Evolutionary conservation across 2,329 filamentous ascomycete genomes (phyloP).

Genomic region (Grosmannia huntii): DNA sequence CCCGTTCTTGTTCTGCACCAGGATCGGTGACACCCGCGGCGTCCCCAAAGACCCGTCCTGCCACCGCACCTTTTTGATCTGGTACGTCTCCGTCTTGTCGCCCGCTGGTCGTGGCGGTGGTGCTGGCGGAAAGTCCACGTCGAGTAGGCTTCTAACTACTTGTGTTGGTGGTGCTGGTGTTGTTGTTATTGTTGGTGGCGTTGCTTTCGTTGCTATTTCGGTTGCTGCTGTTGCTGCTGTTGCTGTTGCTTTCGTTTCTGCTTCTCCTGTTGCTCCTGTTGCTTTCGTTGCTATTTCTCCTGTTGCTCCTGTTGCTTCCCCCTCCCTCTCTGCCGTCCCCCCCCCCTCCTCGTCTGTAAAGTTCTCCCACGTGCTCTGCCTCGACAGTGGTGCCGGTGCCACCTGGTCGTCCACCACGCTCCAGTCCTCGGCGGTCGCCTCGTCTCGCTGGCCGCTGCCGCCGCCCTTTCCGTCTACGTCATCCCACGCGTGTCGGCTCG

Average conservation of each 20-base stretch:
- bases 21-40: conserved; percentile 71
- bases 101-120: conserved; percentile 27
- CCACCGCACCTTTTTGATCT: conserved; percentile 87
- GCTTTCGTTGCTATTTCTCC: too few relatives aligned
- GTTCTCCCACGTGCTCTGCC: conserved; percentile 26
- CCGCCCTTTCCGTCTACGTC: conserved; percentile 21
- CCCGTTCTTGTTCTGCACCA: conserved; percentile 88
- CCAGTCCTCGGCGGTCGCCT: conserved; percentile 30
- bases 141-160: conserved; percentile 10
- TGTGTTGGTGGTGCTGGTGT: background rate
- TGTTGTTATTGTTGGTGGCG: too few relatives aligned
- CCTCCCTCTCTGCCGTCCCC: too few relatives aligned
- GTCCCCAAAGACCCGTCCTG: too few relatives aligned
- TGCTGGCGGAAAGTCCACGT: conserved; percentile 11
- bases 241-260: background rate
- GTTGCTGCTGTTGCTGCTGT: background rate
- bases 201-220: too few relatives aligned
- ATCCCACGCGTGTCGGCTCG: conserved; percentile 37
- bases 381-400: conserved; percentile 19
- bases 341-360: conserved; percentile 18
- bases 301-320: too few relatives aligned
- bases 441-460: background rate
- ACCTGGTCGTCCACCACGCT: conserved; percentile 34
- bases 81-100: conserved; percentile 65
- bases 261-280: too few relatives aligned